These are phyloP conservation scores for Raphanus sativus DNA, from an alignment of 345 rosid species.

Conservation along the genomic window DNA sequence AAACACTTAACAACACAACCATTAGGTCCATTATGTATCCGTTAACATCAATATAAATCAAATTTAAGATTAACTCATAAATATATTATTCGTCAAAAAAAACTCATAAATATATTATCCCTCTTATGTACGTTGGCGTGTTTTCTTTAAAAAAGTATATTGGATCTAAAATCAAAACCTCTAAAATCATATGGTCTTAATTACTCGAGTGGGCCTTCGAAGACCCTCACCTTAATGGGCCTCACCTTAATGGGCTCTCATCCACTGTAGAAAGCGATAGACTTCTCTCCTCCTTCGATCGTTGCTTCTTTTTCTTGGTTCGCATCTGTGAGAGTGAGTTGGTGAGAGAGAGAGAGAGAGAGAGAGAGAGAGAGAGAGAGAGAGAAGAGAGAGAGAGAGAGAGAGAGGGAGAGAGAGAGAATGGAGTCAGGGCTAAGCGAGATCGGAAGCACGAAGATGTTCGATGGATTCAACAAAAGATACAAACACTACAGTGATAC, in stretches of 20 bases:
- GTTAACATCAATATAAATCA: neutral
- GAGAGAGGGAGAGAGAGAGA: slow-evolving; percentile 3
- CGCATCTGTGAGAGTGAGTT: neutral
- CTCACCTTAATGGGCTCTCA: neutral
- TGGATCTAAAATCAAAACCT: neutral
- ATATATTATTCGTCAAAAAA: neutral
- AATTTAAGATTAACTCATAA: neutral
- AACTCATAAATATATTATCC: neutral
- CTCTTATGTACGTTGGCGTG: neutral
- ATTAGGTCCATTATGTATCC: neutral
- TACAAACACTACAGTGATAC: slow-evolving; percentile 83
- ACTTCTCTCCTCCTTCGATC: slow-evolving; percentile 3
- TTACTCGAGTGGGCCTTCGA: slow-evolving; percentile 8
- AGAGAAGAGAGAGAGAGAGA: neutral
- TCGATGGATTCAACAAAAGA: slow-evolving; percentile 83
- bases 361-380: neutral
- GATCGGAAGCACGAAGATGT: slow-evolving; percentile 82
- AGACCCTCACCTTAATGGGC: neutral
- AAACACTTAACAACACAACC: neutral
- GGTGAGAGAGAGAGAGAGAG: neutral
- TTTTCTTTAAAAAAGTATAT: neutral
- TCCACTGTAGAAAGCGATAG: slow-evolving; percentile 33
- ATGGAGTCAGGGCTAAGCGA: slow-evolving; percentile 71
- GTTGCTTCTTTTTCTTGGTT: neutral
- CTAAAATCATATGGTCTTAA: neutral